Conservation (phyloP, 306 rosid genomes). For the Hippophae gyantsensis region DNA sequence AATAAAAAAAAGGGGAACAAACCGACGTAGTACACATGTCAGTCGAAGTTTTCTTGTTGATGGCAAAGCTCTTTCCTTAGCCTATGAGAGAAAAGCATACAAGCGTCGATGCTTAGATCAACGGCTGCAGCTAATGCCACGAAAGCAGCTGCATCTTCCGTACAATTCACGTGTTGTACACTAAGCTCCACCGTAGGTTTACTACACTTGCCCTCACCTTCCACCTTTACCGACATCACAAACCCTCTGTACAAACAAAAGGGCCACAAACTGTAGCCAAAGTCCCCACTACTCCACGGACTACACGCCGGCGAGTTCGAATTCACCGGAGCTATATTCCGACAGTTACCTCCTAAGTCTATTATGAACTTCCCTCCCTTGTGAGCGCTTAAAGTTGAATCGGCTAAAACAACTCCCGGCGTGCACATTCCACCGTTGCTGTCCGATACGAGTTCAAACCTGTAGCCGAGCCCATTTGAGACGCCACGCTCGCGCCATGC, state of each 20-base stretch:
- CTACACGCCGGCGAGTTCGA: slow-evolving; percentile 22
- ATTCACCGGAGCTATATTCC: slow-evolving; percentile 22
- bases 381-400: slow-evolving; percentile 17
- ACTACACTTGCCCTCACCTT: slow-evolving; percentile 28
- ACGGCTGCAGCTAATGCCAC: slow-evolving; percentile 47
- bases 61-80: slow-evolving; percentile 27
- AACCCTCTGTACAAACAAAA: slow-evolving; percentile 26
- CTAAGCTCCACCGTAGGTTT: slow-evolving; percentile 41
- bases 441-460: slow-evolving; percentile 25
- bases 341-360: slow-evolving; percentile 19
- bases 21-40: too few species aligned
- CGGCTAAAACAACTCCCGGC: slow-evolving; percentile 5
- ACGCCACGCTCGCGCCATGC: slow-evolving; percentile 38
- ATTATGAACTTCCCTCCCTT: slow-evolving; percentile 34
- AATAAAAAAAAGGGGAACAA: too few species aligned
- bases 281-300: slow-evolving; percentile 20
- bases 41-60: too few species aligned
- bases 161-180: slow-evolving; percentile 40
- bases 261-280: slow-evolving; percentile 22
- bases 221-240: slow-evolving; percentile 43
- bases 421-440: slow-evolving; percentile 10
- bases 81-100: slow-evolving; percentile 29
- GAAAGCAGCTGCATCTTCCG: slow-evolving; percentile 47
- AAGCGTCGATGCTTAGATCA: slow-evolving; percentile 48
- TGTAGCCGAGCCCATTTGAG: slow-evolving; percentile 32